Conservation (phyloP, 148 eudicot genomes). For the Rhododendron ovatum region DNA sequence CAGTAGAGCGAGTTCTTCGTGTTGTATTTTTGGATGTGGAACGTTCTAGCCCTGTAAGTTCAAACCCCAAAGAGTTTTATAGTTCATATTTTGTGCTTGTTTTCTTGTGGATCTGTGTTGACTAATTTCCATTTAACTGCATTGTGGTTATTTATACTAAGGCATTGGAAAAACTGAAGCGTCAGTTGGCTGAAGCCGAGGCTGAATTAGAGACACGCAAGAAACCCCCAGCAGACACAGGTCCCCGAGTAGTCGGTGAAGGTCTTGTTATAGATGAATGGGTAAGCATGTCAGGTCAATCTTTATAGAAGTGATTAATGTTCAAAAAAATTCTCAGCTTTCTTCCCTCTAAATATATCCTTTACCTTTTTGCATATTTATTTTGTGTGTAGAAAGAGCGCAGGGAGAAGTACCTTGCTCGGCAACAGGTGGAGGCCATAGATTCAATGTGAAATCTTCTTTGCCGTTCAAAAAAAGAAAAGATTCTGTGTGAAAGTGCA, state of each 20-base stretch:
- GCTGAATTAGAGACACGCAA: slow-evolving; percentile 41
- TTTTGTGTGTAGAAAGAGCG: slow-evolving; percentile 69
- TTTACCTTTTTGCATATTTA: neutral
- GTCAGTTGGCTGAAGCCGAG: slow-evolving; percentile 59
- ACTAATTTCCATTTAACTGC: slow-evolving; percentile 8
- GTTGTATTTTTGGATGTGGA: slow-evolving; percentile 52
- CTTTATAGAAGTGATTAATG: neutral
- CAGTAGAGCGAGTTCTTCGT: slow-evolving; percentile 45
- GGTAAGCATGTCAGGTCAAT: slow-evolving; percentile 22
- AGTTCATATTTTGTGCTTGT: slow-evolving; percentile 33
- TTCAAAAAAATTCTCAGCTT: neutral
- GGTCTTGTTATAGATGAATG: slow-evolving; percentile 69
- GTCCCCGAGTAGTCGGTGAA: slow-evolving; percentile 41
- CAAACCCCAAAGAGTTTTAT: neutral
- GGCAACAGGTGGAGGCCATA: slow-evolving; percentile 74
- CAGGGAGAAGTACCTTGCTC: slow-evolving; percentile 87
- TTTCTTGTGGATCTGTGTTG: neutral
- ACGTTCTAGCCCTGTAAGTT: slow-evolving; percentile 33
- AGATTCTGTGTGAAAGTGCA: slow-evolving; percentile 49
- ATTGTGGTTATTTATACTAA: slow-evolving; percentile 9
- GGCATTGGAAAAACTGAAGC: slow-evolving; percentile 52
- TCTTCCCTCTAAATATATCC: neutral
- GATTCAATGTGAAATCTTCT: neutral
- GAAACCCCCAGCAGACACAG: slow-evolving; percentile 48
- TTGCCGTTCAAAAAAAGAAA: neutral